These are phyloP conservation scores for Pholiota adiposa DNA, from an alignment of 1,284 basidiomycete species.

Conservation along the genomic window DNA sequence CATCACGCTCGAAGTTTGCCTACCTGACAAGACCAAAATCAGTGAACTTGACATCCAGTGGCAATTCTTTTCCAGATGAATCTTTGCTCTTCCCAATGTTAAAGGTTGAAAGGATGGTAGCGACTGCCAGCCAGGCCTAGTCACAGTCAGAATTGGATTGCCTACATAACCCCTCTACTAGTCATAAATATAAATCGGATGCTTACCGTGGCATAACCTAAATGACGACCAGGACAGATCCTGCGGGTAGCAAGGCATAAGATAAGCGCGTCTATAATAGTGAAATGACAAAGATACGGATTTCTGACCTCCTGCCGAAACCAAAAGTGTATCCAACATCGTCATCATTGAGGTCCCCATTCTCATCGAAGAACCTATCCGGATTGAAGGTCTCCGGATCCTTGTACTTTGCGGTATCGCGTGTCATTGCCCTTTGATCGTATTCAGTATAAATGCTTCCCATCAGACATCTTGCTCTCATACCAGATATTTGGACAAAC, in stretches of 20 bases:
- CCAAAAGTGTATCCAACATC: constrained; percentile 28
- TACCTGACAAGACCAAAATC: constrained; percentile 6
- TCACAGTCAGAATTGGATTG: not conserved
- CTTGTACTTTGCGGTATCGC: constrained; percentile 28
- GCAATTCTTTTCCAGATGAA: not conserved
- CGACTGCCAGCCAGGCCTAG: constrained; percentile 6
- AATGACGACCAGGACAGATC: constrained; percentile 13
- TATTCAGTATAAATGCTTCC: not conserved
- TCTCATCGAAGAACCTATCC: constrained; percentile 29
- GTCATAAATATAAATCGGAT: not conserved
- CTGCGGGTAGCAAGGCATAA: not conserved
- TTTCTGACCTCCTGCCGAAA: constrained; percentile 33
- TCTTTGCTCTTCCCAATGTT: constrained; percentile 4
- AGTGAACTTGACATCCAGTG: not conserved
- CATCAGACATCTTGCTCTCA: not conserved
- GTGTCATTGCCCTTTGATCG: constrained; percentile 32
- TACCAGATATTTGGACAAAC: constrained; percentile 22
- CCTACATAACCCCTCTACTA: not conserved
- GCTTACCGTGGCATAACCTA: constrained; percentile 2
- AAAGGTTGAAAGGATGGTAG: constrained; percentile 3
- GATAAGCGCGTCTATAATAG: not conserved
- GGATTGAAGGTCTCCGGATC: constrained; percentile 35
- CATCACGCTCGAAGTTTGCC: not conserved
- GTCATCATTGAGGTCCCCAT: constrained; percentile 24
- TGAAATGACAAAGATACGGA: not conserved